Percentiles rank a stretch among this genome's conserved stretches.
Evolutionary conservation across 2,329 filamentous ascomycete genomes (phyloP).

Genomic region (Penicillium sp.): DNA sequence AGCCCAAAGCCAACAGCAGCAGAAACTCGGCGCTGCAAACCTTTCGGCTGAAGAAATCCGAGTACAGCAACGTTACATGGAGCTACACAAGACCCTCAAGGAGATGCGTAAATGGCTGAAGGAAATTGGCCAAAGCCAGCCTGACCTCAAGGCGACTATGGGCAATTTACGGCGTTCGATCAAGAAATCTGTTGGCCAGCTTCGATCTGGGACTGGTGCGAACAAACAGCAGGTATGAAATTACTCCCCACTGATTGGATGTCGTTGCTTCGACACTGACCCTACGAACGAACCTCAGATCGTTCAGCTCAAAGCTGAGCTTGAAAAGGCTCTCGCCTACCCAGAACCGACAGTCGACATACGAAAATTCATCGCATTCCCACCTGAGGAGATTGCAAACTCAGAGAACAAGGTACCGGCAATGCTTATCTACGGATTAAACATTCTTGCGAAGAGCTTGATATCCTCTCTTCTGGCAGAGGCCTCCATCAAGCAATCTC

Average conservation of each 20-base stretch:
- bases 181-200: constrained; percentile 62
- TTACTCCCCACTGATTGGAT: not conserved
- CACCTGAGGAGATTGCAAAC: constrained; percentile 31
- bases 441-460: constrained; percentile 64
- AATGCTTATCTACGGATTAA: constrained; percentile 65
- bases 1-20: constrained; percentile 23
- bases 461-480: constrained; percentile 62
- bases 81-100: constrained; percentile 61
- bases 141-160: constrained; percentile 54
- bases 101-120: constrained; percentile 47
- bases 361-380: constrained; percentile 45
- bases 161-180: constrained; percentile 65
- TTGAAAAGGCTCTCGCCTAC: constrained; percentile 49
- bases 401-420: constrained; percentile 50
- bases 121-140: constrained; percentile 49
- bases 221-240: constrained; percentile 49
- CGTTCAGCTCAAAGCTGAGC: constrained; percentile 42
- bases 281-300: constrained; percentile 12
- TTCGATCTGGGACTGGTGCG: constrained; percentile 53
- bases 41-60: constrained; percentile 33
- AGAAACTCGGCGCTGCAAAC: constrained; percentile 22
- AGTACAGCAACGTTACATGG: constrained; percentile 43
- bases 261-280: not conserved
- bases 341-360: constrained; percentile 50
- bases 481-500: constrained; percentile 54